Base-by-base conservation (phyloP, 176 grass and related monocot species). In the Avena sativa region DNA sequence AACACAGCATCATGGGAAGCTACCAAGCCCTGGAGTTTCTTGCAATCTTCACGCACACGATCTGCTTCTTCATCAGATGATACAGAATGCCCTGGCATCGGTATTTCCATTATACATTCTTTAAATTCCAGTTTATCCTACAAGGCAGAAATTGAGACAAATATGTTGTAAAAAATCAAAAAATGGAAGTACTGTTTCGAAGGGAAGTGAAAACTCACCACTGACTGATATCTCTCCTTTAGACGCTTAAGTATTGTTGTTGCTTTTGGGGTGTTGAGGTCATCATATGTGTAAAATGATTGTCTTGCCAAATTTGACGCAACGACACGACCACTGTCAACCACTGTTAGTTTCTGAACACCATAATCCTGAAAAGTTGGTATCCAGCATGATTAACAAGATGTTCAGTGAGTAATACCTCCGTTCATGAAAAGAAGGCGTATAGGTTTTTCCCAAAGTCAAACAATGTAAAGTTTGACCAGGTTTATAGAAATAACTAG, bases 31-130 rank as follows among this genome's bases (percentile, higher is more conserved):
- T 91, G 74, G 55, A 98, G 91, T 36, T 12, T 52, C 51, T 88
- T 70, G 76, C 96, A 98, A 80, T 80, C 83, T 76, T 98, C 72
- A 80, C 86, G 86, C 40, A 95, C 88, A 32, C 78, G 49, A 67
- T n/a, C 87, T 66, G 76, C 81, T 95, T 95, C 96, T 56, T 85
- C 89, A 69, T 81, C 84, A 66, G 76, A 79, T 76, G 90, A 92
- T n/a, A 95, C 83, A 65, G 90, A 90, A 92, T 98, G 96, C 44
- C 96, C 96, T 36, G 96, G 96, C 96, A 98, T 98, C 49, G 92
- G 93, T 91, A 98, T 95, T 88, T 94, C 88, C 79, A 95, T 93
- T 71, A 34, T 44, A 83, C 87, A 77, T 47, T 85, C 96, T 89
- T 95, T 65, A 23, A 50, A 23, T 7, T 5, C 23, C 3, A 5